Base-by-base conservation (phyloP, 495 filamentous ascomycete genomes). In the Trichoderma asperelloides region DNA sequence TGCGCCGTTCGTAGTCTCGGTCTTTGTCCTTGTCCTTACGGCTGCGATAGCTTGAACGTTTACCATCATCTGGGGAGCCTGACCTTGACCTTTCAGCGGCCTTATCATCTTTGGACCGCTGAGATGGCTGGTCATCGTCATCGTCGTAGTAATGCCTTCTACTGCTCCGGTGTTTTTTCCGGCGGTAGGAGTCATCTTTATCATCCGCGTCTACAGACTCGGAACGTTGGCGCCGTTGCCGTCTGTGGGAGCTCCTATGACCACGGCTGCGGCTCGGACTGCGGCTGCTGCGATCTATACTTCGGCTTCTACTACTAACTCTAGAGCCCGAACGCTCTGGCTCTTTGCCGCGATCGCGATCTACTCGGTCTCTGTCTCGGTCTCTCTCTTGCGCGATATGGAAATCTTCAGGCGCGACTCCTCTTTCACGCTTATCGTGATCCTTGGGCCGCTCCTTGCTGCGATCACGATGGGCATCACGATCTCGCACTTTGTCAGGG, bases 141-240 rank as follows among this genome's bases (percentile, higher is more conserved):
- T 80, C 78, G 13, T 76, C 78, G 4, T 72, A 73, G 68, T 74
- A 75, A 66, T 73, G 81, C 76, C 73, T 80, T 73, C 69, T 78
- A 72, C 72, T 80, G 72, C 66, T 81, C 49, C 39, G 78, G 66
- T 84, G 84, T 47, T 68, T 85, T 77, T 71, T 82, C 71, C 71
- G 78, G 79, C 64, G 81, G 9, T 60, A 30, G 74, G 69, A 78
- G 74, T 69, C 80, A 39, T 86, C 81, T 18, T 80, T 83, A 33
- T 85, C 82, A 30, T 81, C 81, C 18, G 84, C 82, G 28, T 80
- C 81, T n/a, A 78, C 79, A 30, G 81, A 86, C 9, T 77, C 71
- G 4, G 87, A 88, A 15, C 82, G 85, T 69, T 86, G 81, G n/a
- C 85, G 85, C 74, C 86, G 81, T 51, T 51, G 47, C 51, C 76